A percentile compares a stretch with the other conserved stretches of the same genome.
Evolutionary conservation across 208 protist species (phyloP).

Genomic region (Crithidia fasciculata): DNA sequence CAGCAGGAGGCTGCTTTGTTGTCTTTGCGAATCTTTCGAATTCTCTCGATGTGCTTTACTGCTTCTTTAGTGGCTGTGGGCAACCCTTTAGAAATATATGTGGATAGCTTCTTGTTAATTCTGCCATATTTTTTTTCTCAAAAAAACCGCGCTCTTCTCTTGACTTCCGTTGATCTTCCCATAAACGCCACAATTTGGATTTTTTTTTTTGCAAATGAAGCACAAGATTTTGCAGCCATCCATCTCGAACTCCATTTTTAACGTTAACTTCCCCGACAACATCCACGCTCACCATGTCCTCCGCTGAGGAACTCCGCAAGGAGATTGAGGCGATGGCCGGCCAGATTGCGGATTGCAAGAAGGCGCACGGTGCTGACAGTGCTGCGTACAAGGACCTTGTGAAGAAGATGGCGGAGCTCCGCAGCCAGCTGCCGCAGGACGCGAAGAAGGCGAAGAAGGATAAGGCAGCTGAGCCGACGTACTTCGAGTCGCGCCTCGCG

Average conservation of each 20-base stretch:
- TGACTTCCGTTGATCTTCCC: not conserved
- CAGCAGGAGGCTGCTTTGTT: too few species aligned
- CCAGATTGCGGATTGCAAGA: conserved; percentile 77
- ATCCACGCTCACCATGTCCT: conserved; percentile 37
- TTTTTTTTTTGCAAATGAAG: not conserved
- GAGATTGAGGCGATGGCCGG: conserved; percentile 78
- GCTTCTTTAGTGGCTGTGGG: too few species aligned
- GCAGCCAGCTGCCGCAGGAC: conserved; percentile 47
- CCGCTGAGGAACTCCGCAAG: conserved; percentile 55
- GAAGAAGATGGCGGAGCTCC: conserved; percentile 76
- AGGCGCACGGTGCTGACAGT: conserved; percentile 56
- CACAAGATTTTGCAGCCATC: not conserved
- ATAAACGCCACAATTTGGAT: not conserved
- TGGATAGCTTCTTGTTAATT: too few species aligned
- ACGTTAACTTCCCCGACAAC: not conserved
- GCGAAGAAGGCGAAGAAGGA: conserved; percentile 55
- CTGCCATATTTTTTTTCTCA: not conserved
- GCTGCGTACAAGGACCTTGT: conserved; percentile 79
- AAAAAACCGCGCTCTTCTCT: not conserved
- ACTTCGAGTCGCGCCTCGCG: conserved; percentile 86
- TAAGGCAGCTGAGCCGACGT: conserved; percentile 66
- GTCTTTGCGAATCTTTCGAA: too few species aligned
- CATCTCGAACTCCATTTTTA: not conserved
- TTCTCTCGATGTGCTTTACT: too few species aligned
- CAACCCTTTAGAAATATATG: too few species aligned